These are phyloP conservation scores for Hypoxylon trugodes DNA, from an alignment of 495 filamentous ascomycete genomes.

Conservation along the genomic window DNA sequence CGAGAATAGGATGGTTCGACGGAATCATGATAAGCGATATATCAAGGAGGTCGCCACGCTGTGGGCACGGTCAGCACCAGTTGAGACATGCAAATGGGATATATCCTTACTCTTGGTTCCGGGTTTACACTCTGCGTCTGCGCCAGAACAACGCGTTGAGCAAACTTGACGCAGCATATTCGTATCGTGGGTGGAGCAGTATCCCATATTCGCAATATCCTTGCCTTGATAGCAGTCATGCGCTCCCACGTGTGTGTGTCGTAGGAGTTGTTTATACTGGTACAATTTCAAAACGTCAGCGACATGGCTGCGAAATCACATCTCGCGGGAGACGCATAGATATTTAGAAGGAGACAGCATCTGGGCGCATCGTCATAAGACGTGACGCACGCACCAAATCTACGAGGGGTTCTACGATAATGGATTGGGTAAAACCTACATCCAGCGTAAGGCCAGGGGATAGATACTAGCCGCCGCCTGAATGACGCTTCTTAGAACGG, in stretches of 20 bases:
- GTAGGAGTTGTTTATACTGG: constrained; percentile 82
- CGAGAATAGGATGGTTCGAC: constrained; percentile 77
- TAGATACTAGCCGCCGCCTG: constrained; percentile 91
- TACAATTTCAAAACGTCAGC: constrained; percentile 43
- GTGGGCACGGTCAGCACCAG: constrained; percentile 43
- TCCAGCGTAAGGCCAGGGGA: constrained; percentile 87
- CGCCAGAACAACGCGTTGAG: constrained; percentile 88
- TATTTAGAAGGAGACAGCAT: constrained; percentile 12
- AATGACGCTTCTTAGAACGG: constrained; percentile 81
- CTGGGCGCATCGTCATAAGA: constrained; percentile 22
- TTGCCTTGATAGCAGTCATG: constrained; percentile 88
- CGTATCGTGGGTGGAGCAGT: constrained; percentile 75
- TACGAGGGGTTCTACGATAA: constrained; percentile 40
- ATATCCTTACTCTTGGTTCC: constrained; percentile 78
- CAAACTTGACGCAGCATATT: constrained; percentile 96
- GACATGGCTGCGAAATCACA: constrained; percentile 34
- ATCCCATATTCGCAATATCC: constrained; percentile 90
- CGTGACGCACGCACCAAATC: constrained; percentile 21
- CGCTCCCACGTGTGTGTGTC: constrained; percentile 84
- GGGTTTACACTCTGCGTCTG: constrained; percentile 84
- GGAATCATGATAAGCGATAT: constrained; percentile 88
- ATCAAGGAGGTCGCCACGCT: constrained; percentile 87
- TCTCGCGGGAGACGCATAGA: constrained; percentile 14
- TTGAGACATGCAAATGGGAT: constrained; percentile 11
- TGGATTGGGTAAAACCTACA: constrained; percentile 69